A percentile compares a stretch with the other conserved stretches of the same genome.
Conservation (phyloP, 108 stramenopile species). For the Cyclotella baltica region DNA sequence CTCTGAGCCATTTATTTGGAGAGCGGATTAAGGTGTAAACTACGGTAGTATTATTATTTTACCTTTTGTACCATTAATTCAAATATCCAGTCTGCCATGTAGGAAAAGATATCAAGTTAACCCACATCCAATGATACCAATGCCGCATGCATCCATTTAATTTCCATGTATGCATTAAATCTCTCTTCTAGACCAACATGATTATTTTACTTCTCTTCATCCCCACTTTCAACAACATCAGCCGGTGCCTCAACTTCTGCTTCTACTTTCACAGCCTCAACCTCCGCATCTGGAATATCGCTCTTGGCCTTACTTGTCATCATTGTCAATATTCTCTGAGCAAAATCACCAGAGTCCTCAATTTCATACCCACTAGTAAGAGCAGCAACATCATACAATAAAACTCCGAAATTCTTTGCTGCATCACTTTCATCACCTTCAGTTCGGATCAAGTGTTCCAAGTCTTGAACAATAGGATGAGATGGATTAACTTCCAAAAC, state of each 20-base stretch:
- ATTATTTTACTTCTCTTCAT: neutral
- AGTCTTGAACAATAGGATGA: conserved; percentile 89
- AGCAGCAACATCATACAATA: conserved; percentile 95
- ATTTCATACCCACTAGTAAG: conserved; percentile 97
- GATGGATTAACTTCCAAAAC: conserved; percentile 96
- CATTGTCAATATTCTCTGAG: conserved; percentile 83
- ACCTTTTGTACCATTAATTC: no score
- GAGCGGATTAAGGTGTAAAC: no score
- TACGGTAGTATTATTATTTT: no score
- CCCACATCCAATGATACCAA: no score
- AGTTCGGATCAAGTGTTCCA: conserved; percentile 69
- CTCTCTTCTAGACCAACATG: no score
- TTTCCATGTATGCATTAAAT: no score
- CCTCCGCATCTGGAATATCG: conserved; percentile 48
- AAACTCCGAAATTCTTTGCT: conserved; percentile 78
- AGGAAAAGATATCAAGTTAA: no score
- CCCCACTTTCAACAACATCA: neutral
- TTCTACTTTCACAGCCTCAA: conserved; percentile 23
- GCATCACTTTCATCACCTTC: conserved; percentile 60
- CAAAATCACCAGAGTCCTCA: conserved; percentile 85
- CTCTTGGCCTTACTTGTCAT: conserved; percentile 66
- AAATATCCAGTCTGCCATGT: no score
- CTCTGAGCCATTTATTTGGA: no score
- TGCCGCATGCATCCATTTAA: no score
- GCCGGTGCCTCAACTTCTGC: neutral